Evolutionary conservation across 163 green algal genomes (phyloP).

Genomic region (Picocystis sp.): DNA sequence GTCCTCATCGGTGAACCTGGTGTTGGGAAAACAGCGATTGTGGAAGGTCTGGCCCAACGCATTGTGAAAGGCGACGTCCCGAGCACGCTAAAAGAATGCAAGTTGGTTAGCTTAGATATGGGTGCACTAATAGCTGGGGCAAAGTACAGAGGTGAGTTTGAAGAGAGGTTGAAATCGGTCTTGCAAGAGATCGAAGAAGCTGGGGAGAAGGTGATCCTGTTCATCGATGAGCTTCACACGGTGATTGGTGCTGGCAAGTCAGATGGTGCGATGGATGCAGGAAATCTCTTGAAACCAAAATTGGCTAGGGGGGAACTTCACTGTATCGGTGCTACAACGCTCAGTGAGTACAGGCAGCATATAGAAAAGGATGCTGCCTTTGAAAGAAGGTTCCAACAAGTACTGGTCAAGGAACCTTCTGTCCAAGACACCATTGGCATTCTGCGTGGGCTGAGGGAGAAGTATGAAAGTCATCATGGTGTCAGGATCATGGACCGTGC

Average conservation of each 20-base stretch:
- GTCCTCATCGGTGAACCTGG: slow-evolving; percentile 77
- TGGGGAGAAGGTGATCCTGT: slow-evolving; percentile 2
- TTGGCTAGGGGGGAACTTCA: slow-evolving; percentile 5
- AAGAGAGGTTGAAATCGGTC: slow-evolving; percentile 2
- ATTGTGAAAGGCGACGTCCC: slow-evolving; percentile 10
- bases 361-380: slow-evolving; percentile 2
- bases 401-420: slow-evolving; percentile 56
- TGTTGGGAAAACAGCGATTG: slow-evolving; percentile 14
- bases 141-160: slow-evolving; percentile 6
- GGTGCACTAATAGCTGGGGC: slow-evolving; percentile 1
- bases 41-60: slow-evolving; percentile 14
- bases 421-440: slow-evolving; percentile 51
- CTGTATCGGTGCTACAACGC: slow-evolving; percentile 1
- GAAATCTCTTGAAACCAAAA: slow-evolving; percentile 18
- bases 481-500: slow-evolving; percentile 68
- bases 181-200: slow-evolving; percentile 3
- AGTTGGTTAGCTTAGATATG: slow-evolving; percentile 4
- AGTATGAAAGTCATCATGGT: slow-evolving; percentile 60
- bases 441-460: slow-evolving; percentile 58
- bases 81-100: slow-evolving; percentile 6
- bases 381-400: slow-evolving; percentile 10
- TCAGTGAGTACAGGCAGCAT: slow-evolving; percentile 7
- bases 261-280: background rate
- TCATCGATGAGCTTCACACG: slow-evolving; percentile 7
- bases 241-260: slow-evolving; percentile 5